Evolutionary conservation across 768 basidiomycete genomes (phyloP).

Genomic region (Auricularia sp.): DNA sequence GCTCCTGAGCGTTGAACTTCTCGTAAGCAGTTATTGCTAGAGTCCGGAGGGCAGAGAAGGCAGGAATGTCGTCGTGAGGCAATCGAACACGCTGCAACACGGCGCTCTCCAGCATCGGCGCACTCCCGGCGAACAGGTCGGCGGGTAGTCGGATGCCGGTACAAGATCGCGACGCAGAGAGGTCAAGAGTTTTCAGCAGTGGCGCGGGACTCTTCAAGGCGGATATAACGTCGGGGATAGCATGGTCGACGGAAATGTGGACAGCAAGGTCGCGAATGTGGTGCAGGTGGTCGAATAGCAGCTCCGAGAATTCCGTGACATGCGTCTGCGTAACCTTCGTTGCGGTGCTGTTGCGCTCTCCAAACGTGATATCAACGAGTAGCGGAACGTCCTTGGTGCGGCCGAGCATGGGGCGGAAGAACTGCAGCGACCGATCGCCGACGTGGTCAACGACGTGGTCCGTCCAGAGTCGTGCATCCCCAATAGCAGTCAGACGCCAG

Average conservation of each 20-base stretch:
- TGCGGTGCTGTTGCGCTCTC: not conserved
- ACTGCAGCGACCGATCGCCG: not conserved
- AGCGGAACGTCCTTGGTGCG: not conserved
- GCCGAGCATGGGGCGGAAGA: not conserved
- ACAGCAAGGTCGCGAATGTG: not conserved
- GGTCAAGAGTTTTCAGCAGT: not conserved
- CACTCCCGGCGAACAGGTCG: not conserved
- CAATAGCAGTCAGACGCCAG: constrained; percentile 42
- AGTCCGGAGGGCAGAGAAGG: not conserved
- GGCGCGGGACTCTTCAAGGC: not conserved
- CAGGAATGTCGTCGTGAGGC: not conserved
- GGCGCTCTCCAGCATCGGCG: not conserved
- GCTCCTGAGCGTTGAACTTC: not conserved
- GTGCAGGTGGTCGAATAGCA: not conserved
- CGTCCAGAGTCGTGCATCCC: constrained; percentile 50
- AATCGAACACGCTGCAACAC: not conserved
- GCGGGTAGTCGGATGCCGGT: not conserved
- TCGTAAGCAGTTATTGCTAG: not conserved
- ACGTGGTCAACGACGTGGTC: constrained; percentile 10
- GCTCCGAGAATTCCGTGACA: not conserved
- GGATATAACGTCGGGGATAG: not conserved
- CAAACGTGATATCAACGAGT: not conserved
- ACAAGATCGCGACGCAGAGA: not conserved
- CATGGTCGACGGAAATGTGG: not conserved
- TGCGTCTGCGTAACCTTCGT: not conserved